Conservation (phyloP, 306 rosid genomes). For the Trifolium subterraneum region DNA sequence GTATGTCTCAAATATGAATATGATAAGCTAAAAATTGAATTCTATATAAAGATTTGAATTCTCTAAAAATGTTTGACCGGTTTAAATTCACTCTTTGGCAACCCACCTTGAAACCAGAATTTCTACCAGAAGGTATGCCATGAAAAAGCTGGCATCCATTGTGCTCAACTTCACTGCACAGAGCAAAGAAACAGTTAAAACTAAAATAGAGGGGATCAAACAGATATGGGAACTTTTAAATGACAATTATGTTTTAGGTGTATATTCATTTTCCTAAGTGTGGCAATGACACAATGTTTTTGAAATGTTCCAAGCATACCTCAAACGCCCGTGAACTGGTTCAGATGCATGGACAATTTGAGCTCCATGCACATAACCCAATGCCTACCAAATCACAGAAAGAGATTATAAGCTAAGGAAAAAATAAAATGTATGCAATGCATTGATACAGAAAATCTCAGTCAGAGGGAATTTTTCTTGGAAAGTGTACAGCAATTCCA, state of each 20-base stretch:
- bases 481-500: neutral
- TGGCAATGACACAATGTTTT: constrained; percentile 28
- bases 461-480: neutral
- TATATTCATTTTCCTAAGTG: constrained; percentile 23
- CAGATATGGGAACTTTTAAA: constrained; percentile 21
- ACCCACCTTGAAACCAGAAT: constrained; percentile 90
- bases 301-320: constrained; percentile 53
- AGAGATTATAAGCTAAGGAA: constrained; percentile 34
- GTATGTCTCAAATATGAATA: constrained; percentile 12
- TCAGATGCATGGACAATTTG: constrained; percentile 88
- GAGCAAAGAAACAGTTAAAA: constrained; percentile 21
- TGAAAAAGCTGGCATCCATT: constrained; percentile 78
- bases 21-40: constrained; percentile 13
- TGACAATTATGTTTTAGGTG: constrained; percentile 7
- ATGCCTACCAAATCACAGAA: constrained; percentile 66
- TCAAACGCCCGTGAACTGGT: constrained; percentile 94
- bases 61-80: constrained; percentile 13
- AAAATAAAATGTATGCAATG: no score
- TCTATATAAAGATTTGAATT: constrained; percentile 23
- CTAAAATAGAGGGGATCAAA: constrained; percentile 20
- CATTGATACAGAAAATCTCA: neutral
- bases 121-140: constrained; percentile 81
- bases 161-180: constrained; percentile 87
- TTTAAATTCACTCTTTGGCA: constrained; percentile 35
- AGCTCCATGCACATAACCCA: constrained; percentile 94